Evolutionary conservation across 1,284 basidiomycete species (phyloP), one percentile per base, ranked within the genome.

Genomic region (Puccinia hordei): DNA sequence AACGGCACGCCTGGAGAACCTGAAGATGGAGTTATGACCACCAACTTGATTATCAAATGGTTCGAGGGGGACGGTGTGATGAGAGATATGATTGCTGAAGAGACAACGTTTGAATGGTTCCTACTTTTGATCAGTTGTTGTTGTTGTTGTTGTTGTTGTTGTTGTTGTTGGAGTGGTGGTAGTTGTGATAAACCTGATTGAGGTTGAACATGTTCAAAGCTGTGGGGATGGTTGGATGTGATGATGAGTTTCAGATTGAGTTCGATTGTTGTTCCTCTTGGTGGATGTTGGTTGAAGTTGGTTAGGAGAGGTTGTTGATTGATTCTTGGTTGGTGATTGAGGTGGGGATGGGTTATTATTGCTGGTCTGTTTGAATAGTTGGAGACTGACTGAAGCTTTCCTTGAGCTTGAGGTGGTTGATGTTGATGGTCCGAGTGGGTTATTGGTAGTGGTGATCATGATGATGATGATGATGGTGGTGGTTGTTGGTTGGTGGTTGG

Each of bases 21-120:
- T 95, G 87, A 99, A 99, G 84, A 99, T 98, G 81, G 94, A 92
- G 83, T 90, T 94, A 86, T 99, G 96, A 0, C 96, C 96, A 59
- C 96, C 96, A 33, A 99, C 96, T 86, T 98, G 95, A 85, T 99
- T 98, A 78, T 93, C 91, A 87, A 97, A 99, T 1, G 97, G 97
- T 80, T 93, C 91, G 6, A 99, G 88, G 51, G 96, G 96, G 65
- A 99, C 95, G 77, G 94, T 93, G n/a, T 93, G 92, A 41, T 41
- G 38, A 68, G 92, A 86, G 35, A 77, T 59, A 51, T 71, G 75
- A 3, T 78, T 72, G 61, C 81, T 59, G 41, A 75, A 44, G 4
- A 61, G 59, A 33, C 68, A 82, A 66, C 63, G 38, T 35, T 49
- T 49, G 46, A 49, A 30, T 71, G 27, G 53, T 38, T 53, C 22